Evolutionary conservation across 2,329 filamentous ascomycete species (phyloP).

Genomic region (Geosmithia morbida): DNA sequence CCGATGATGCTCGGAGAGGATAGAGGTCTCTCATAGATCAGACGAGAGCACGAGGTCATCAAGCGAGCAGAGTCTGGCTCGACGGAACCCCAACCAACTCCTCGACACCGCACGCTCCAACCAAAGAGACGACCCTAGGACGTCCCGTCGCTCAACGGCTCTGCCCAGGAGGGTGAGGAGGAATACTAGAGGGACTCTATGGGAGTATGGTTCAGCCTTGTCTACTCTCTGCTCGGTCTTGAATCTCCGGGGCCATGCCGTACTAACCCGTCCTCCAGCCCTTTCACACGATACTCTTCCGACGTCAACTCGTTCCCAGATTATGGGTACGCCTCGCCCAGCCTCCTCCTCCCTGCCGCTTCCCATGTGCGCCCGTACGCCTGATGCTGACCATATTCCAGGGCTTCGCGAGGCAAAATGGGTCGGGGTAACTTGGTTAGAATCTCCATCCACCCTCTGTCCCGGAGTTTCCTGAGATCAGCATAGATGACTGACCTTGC

Average conservation of each 20-base stretch:
- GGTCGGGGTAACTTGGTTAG: conserved; percentile 2
- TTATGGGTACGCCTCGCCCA: conserved; percentile 19
- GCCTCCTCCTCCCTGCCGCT: not conserved
- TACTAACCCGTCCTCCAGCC: conserved; percentile 8
- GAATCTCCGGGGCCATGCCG: not conserved
- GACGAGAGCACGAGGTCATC: no score
- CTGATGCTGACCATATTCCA: conserved; percentile 6
- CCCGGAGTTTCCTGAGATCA: no score
- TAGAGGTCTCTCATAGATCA: no score
- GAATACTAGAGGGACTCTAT: not conserved
- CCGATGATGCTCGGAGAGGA: no score
- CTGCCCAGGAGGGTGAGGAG: not conserved
- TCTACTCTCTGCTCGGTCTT: no score
- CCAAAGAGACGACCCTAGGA: not conserved
- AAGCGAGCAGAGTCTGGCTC: no score
- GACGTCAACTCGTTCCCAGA: conserved; percentile 23
- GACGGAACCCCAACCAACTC: no score
- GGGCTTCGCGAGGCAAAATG: conserved; percentile 3
- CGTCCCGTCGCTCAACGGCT: not conserved
- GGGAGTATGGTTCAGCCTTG: conserved; percentile 3
- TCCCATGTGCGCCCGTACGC: not conserved
- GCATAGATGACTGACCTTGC: not conserved
- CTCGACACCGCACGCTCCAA: no score
- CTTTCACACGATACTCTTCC: conserved; percentile 19
- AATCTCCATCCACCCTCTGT: no score